Percentiles rank a stretch among this genome's conserved stretches.
Conservation (phyloP, 345 rosid genomes). For the Leavenworthia alabamica region DNA sequence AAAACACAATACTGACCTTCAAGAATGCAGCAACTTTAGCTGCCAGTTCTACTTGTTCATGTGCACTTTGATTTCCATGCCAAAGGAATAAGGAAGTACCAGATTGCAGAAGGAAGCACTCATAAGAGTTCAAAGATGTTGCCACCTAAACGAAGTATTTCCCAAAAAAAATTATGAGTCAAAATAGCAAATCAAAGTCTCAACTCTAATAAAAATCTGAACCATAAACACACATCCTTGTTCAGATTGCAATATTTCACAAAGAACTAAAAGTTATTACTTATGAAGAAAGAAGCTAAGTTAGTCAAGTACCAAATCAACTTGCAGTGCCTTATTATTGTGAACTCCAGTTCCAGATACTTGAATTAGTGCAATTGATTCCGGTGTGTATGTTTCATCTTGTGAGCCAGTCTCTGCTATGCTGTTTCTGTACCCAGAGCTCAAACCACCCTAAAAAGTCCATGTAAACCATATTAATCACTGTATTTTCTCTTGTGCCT, state of each 20-base stretch:
- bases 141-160: conserved; percentile 52
- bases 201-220: not conserved
- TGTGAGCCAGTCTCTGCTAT: conserved; percentile 50
- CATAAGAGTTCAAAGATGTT: conserved; percentile 69
- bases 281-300: not conserved
- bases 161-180: not conserved
- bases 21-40: conserved; percentile 76
- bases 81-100: conserved; percentile 81
- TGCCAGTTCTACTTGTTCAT: conserved; percentile 85
- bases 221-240: not conserved
- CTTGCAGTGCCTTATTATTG: conserved; percentile 76
- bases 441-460: conserved; percentile 73
- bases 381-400: conserved; percentile 70
- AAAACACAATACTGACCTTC: conserved; percentile 46
- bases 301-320: conserved; percentile 59
- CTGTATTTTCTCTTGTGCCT: not conserved
- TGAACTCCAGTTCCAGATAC: conserved; percentile 72
- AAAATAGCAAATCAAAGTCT: not conserved
- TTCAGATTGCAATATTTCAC: not conserved
- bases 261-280: not conserved
- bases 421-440: conserved; percentile 69
- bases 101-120: conserved; percentile 96
- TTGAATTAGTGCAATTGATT: conserved; percentile 67
- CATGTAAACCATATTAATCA: conserved; percentile 24
- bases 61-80: conserved; percentile 93